Conservation (phyloP, 2,329 filamentous ascomycete genomes). For the Aspergillus aculeatinus region DNA sequence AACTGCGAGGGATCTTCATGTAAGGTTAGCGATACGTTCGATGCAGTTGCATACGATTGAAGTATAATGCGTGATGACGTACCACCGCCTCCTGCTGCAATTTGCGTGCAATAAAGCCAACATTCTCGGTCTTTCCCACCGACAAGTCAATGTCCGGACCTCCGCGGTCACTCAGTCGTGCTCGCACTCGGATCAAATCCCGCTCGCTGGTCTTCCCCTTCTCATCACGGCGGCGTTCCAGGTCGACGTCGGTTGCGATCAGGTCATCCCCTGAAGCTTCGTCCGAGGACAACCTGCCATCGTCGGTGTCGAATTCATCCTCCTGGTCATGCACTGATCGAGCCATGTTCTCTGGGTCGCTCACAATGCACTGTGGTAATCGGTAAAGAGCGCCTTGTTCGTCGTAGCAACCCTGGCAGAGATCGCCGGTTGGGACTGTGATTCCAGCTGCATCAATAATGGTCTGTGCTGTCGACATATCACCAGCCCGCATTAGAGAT, state of each 20-base stretch:
- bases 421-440: constrained; percentile 69
- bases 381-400: constrained; percentile 67
- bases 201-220: constrained; percentile 61
- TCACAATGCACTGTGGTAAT: constrained; percentile 66
- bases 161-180: constrained; percentile 64
- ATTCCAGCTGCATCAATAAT: constrained; percentile 77
- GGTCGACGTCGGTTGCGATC: constrained; percentile 39
- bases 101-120: constrained; percentile 62
- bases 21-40: constrained; percentile 7
- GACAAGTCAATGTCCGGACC: constrained; percentile 62
- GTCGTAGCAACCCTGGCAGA: constrained; percentile 72
- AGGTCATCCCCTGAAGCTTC: constrained; percentile 42
- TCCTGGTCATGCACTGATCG: constrained; percentile 22
- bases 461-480: constrained; percentile 70
- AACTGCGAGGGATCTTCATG: constrained; percentile 56
- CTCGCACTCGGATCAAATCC: constrained; percentile 58
- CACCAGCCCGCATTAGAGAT: constrained; percentile 64
- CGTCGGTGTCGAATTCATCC: constrained; percentile 26
- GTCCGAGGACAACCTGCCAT: constrained; percentile 37
- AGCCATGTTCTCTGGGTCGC: constrained; percentile 62
- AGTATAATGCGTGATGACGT: constrained; percentile 34
- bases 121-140: constrained; percentile 61
- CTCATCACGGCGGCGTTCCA: constrained; percentile 51
- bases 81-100: constrained; percentile 65
- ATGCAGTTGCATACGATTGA: constrained; percentile 2